A percentile compares a stretch with the other conserved stretches of the same genome.
phyloP scores from a whole-genome alignment of 305 asterid species.

The Plantago rigida region DNA sequence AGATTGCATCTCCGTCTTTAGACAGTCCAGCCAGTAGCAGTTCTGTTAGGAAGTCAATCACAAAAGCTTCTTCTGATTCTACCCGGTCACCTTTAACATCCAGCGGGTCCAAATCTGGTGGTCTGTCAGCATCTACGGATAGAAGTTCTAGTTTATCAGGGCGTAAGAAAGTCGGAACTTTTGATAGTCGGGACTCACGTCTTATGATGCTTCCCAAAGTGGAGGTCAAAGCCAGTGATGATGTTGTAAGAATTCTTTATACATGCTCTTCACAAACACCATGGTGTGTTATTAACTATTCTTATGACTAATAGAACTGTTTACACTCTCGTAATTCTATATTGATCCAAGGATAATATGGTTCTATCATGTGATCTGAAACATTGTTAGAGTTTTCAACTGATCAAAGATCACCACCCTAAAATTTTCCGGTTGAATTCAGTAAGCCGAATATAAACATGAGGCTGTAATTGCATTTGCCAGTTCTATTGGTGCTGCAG shows the following conservation, averaged over 20 bases:
- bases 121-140: slow-evolving; percentile 41
- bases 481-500: slow-evolving; percentile 17
- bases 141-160: slow-evolving; percentile 46
- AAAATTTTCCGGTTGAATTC: background rate
- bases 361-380: background rate
- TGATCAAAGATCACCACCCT: background rate
- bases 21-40: slow-evolving; percentile 64
- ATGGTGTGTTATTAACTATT: background rate
- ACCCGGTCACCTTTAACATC: slow-evolving; percentile 50
- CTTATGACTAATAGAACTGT: background rate
- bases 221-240: slow-evolving; percentile 85
- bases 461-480: slow-evolving; percentile 1
- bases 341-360: slow-evolving; percentile 1
- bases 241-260: slow-evolving; percentile 55
- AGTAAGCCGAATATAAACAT: background rate
- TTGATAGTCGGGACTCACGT: slow-evolving; percentile 74
- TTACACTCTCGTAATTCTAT: background rate
- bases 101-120: slow-evolving; percentile 57
- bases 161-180: slow-evolving; percentile 63
- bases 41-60: slow-evolving; percentile 44
- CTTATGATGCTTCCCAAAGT: slow-evolving; percentile 91
- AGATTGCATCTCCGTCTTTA: slow-evolving; percentile 54
- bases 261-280: slow-evolving; percentile 9
- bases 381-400: background rate
- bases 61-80: slow-evolving; percentile 46